Conservation (phyloP, 306 rosid species). For the Malus orientalis region DNA sequence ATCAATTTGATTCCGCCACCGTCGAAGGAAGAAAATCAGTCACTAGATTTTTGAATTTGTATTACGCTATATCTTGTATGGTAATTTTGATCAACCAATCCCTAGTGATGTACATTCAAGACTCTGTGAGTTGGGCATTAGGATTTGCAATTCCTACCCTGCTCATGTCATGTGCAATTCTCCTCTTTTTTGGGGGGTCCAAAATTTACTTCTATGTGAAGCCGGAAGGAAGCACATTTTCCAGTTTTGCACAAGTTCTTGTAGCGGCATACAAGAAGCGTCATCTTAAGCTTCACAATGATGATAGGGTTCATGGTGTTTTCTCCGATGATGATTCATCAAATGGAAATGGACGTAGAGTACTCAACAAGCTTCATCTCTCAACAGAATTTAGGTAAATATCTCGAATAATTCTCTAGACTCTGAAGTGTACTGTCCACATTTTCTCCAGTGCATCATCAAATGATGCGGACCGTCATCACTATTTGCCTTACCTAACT, state of each 20-base stretch:
- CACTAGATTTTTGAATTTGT: slow-evolving; percentile 68
- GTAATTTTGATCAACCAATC: slow-evolving; percentile 41
- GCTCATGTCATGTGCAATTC: slow-evolving; percentile 45
- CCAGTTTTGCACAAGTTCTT: slow-evolving; percentile 40
- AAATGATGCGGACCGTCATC: too few species aligned
- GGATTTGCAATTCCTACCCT: slow-evolving; percentile 63
- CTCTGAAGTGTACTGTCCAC: too few species aligned
- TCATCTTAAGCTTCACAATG: slow-evolving; percentile 27
- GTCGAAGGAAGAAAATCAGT: slow-evolving; percentile 55
- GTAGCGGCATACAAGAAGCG: slow-evolving; percentile 63
- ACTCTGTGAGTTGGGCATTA: slow-evolving; percentile 64
- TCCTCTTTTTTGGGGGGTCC: slow-evolving; percentile 42
- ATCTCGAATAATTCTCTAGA: too few species aligned
- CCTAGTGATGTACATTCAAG: slow-evolving; percentile 60
- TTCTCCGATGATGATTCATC: slow-evolving; percentile 47
- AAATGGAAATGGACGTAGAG: background rate
- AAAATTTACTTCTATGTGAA: slow-evolving; percentile 34
- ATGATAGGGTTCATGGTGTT: background rate
- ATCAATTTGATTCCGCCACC: slow-evolving; percentile 64
- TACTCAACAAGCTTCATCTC: slow-evolving; percentile 41
- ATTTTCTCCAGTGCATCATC: too few species aligned
- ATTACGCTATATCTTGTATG: slow-evolving; percentile 33
- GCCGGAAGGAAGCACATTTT: slow-evolving; percentile 57
- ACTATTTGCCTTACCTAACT: too few species aligned
- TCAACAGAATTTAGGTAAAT: slow-evolving; percentile 51